phyloP scores from a whole-genome alignment of 768 basidiomycete genomes.

The Lyophyllum semitale region DNA sequence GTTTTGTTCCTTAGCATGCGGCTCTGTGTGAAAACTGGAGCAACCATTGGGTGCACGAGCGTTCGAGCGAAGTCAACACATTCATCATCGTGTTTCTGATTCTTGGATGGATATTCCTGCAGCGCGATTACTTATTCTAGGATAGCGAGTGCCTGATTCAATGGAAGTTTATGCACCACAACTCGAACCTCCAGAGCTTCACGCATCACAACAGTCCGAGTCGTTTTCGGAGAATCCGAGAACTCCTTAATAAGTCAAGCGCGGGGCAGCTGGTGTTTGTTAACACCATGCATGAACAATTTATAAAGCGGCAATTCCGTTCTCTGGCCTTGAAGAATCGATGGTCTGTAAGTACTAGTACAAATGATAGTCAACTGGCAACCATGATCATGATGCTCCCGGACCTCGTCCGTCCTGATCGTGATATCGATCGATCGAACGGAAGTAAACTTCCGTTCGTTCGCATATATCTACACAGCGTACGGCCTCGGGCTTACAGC shows the following conservation, averaged over 20 bases:
- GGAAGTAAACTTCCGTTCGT: neutral
- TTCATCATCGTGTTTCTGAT: slow-evolving; percentile 3
- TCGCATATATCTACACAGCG: neutral
- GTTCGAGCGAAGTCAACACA: slow-evolving; percentile 14
- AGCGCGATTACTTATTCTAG: neutral
- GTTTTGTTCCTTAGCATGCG: slow-evolving; percentile 33
- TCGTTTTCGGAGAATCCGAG: too few relatives aligned
- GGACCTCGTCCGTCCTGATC: neutral
- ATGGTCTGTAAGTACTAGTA: too few relatives aligned
- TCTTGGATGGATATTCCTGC: neutral
- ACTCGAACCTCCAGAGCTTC: neutral
- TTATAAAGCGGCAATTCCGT: too few relatives aligned
- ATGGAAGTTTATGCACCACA: too few relatives aligned
- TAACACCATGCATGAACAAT: too few relatives aligned
- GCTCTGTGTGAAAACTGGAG: slow-evolving; percentile 36
- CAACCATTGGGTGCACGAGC: slow-evolving; percentile 28
- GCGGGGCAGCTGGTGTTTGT: too few relatives aligned
- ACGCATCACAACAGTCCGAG: neutral
- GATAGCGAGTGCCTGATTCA: too few relatives aligned
- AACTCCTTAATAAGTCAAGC: too few relatives aligned
- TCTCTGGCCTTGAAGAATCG: too few relatives aligned
- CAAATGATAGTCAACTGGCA: too few relatives aligned
- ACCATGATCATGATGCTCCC: too few relatives aligned
- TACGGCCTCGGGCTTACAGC: neutral
- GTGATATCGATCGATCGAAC: slow-evolving; percentile 12